Evolutionary conservation across 2,329 filamentous ascomycete genomes (phyloP).

Genomic region (Lachnellula suecica): DNA sequence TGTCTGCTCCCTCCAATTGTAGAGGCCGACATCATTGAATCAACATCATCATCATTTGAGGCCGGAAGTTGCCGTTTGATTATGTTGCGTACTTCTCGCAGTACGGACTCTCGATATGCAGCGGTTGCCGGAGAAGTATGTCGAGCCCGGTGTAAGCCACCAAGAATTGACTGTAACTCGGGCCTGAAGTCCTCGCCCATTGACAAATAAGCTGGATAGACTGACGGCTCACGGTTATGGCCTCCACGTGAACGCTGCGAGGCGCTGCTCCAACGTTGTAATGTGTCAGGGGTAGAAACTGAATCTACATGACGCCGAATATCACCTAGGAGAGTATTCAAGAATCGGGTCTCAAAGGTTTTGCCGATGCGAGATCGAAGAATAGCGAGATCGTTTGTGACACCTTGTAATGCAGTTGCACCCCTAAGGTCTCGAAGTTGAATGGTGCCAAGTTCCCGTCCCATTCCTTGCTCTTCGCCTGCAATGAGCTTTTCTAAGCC

Average conservation of each 20-base stretch:
- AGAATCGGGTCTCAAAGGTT: slow-evolving; percentile 79
- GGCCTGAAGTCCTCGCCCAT: slow-evolving; percentile 69
- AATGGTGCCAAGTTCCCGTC: slow-evolving; percentile 4
- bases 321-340: slow-evolving; percentile 75
- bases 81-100: slow-evolving; percentile 82
- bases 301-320: slow-evolving; percentile 76
- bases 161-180: slow-evolving; percentile 68
- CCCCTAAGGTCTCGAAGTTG: slow-evolving; percentile 67
- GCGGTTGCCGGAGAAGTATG: slow-evolving; percentile 80
- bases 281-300: slow-evolving; percentile 69
- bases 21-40: slow-evolving; percentile 83
- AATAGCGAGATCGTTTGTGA: slow-evolving; percentile 73
- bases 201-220: slow-evolving; percentile 76
- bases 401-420: slow-evolving; percentile 76
- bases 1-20: slow-evolving; percentile 69
- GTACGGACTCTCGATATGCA: slow-evolving; percentile 77
- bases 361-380: slow-evolving; percentile 81
- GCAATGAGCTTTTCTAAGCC: slow-evolving; percentile 76
- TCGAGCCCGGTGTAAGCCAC: slow-evolving; percentile 77
- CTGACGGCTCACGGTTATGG: slow-evolving; percentile 64
- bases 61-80: slow-evolving; percentile 86
- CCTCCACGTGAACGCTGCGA: slow-evolving; percentile 70
- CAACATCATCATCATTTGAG: slow-evolving; percentile 90
- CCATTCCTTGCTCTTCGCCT: slow-evolving; percentile 53
- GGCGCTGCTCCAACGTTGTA: slow-evolving; percentile 81